Base-by-base conservation (phyloP, 257 asterid genomes). In the Fraxinus pennsylvanica region DNA sequence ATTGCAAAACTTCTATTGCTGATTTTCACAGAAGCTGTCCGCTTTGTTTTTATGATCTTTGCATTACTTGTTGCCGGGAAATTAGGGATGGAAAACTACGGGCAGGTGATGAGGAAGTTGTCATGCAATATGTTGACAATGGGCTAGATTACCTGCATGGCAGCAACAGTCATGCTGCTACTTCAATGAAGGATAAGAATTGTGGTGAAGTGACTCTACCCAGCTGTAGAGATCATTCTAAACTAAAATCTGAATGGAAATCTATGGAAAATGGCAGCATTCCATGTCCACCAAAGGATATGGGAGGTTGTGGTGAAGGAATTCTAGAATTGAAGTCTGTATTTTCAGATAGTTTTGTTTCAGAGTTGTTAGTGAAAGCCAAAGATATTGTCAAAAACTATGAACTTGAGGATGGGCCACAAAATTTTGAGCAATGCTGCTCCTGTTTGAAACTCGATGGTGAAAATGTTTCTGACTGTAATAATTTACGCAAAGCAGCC, bases 51-150 rank as follows among this genome's bases (percentile, higher is more conserved):
- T 95, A 86, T 85, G 94, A 93, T 74, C 88, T 95, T 74, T 95
- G 99, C 82, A 90, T 93, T 72, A 81, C 82, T 66, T 95, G 99
- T 81, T 95, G 93, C 80, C 88, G 68, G 77, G 99, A 95, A 86
- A 82, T 95, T 47, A 88, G 97, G 68, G 86, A 76, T 74, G 97
- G 96, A 71, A 52, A 70, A 73, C 79, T 89, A 43, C 86, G 30
- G 45, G 90, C 91, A 47, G 83, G 81, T 77, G 94, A 82, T 57
- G 54, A 79, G 78, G 91, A 80, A 22, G 85, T 79, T 25, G 41
- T 39, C 69, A 57, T 66, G 67, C 32, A 75, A 68, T 88, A 70
- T 83, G 52, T 41, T n/a, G 73, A 78, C 59, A 81, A 79, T 14
- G 88, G 82, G 27, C 75, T 14, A 3, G 74, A 29, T 2, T 90